These are phyloP conservation scores for Saccharomycopsis fermentans DNA, from an alignment of 805 yeast genomes.

Conservation along the genomic window DNA sequence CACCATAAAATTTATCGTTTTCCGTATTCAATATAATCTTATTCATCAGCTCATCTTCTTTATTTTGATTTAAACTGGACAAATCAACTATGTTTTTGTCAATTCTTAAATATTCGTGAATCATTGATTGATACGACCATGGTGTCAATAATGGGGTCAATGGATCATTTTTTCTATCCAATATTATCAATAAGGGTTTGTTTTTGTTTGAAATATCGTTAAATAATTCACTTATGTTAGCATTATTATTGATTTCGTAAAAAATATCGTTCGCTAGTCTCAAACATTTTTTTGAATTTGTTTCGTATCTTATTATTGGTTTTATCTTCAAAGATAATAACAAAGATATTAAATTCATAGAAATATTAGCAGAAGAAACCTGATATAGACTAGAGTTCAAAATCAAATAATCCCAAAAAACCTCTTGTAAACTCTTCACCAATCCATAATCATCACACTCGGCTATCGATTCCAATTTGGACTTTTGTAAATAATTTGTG, in stretches of 20 bases:
- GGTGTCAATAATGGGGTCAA: conserved; percentile 86
- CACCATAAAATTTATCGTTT: conserved; percentile 68
- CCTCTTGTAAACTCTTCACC: conserved; percentile 64
- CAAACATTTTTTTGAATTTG: conserved; percentile 52
- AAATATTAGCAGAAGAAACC: background rate
- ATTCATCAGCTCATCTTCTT: conserved; percentile 35
- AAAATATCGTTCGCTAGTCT: conserved; percentile 60
- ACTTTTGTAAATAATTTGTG: conserved; percentile 64
- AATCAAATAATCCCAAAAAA: conserved; percentile 75
- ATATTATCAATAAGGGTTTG: conserved; percentile 61
- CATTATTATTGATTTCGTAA: conserved; percentile 39
- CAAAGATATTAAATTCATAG: conserved; percentile 26
- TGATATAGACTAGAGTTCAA: conserved; percentile 58
- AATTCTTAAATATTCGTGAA: conserved; percentile 83
- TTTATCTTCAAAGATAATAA: conserved; percentile 63
- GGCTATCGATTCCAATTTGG: conserved; percentile 76
- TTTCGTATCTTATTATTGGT: conserved; percentile 73
- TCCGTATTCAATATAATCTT: conserved; percentile 58
- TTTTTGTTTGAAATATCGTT: conserved; percentile 49
- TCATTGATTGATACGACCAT: conserved; percentile 98
- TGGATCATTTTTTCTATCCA: conserved; percentile 87
- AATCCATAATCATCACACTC: conserved; percentile 84
- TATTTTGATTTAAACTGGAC: conserved; percentile 27
- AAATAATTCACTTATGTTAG: conserved; percentile 10
- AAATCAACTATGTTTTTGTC: conserved; percentile 70